Percentiles rank a stretch among this genome's conserved stretches.
Conservation (phyloP, 768 basidiomycete genomes). For the Calocera viscosa region DNA sequence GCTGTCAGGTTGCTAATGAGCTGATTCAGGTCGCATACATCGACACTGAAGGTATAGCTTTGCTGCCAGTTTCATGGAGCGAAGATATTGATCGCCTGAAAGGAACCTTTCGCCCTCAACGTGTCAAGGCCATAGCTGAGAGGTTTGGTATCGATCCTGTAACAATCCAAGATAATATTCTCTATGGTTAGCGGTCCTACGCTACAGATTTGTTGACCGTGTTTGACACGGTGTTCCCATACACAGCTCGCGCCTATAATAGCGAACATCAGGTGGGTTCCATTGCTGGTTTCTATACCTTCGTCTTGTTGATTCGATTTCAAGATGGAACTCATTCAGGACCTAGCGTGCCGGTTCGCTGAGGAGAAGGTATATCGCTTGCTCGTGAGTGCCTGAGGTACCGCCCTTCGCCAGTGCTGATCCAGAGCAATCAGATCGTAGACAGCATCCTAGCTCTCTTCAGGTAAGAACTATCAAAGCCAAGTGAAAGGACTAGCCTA, state of each 20-base stretch:
- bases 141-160: constrained; percentile 83
- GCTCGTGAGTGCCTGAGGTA: constrained; percentile 33
- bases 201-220: neutral
- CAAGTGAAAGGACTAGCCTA: neutral
- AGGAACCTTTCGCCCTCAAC: constrained; percentile 93
- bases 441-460: constrained; percentile 98
- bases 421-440: constrained; percentile 49
- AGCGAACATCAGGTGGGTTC: constrained; percentile 74
- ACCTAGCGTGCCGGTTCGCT: constrained; percentile 75
- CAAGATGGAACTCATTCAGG: constrained; percentile 81
- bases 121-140: constrained; percentile 81
- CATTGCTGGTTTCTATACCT: neutral
- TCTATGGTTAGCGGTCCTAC: constrained; percentile 48
- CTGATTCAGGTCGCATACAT: constrained; percentile 67
- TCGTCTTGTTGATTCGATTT: neutral
- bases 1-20: neutral
- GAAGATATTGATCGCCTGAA: constrained; percentile 13
- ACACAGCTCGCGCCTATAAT: constrained; percentile 71
- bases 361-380: constrained; percentile 75
- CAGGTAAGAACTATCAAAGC: constrained; percentile 28
- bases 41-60: constrained; percentile 59
- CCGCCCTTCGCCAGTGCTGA: constrained; percentile 18
- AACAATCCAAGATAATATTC: constrained; percentile 59
- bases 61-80: constrained; percentile 20
- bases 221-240: constrained; percentile 10